Percentiles rank a stretch among this genome's conserved stretches.
Evolutionary conservation across 495 filamentous ascomycete species (phyloP).

Genomic region (Penicillium dipodomyicola): DNA sequence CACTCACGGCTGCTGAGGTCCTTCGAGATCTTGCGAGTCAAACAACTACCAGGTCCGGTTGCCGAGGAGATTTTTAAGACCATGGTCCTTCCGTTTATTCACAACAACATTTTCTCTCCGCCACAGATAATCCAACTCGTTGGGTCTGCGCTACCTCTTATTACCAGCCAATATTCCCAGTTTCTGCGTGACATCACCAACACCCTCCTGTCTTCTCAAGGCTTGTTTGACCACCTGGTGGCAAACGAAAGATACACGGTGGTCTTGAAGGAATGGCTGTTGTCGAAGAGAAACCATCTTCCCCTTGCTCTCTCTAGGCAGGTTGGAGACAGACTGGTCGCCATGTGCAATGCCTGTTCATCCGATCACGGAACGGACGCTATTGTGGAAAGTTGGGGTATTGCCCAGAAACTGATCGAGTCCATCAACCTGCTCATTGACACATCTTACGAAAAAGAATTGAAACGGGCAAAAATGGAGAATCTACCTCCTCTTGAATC

Average conservation of each 20-base stretch:
- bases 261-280: constrained; percentile 11
- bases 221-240: constrained; percentile 9
- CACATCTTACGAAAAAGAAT: not conserved
- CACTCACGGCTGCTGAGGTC: constrained; percentile 9
- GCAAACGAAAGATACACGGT: constrained; percentile 5
- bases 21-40: constrained; percentile 9
- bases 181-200: constrained; percentile 5
- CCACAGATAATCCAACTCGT: constrained; percentile 8
- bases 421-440: constrained; percentile 1
- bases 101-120: not conserved
- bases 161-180: not conserved
- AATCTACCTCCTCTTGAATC: constrained; percentile 8
- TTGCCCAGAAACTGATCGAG: not conserved
- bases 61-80: constrained; percentile 12
- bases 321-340: constrained; percentile 1
- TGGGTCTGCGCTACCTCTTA: constrained; percentile 11
- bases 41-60: constrained; percentile 8
- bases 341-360: constrained; percentile 11
- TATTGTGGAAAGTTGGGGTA: not conserved
- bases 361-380: constrained; percentile 6
- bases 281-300: constrained; percentile 10
- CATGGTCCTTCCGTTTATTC: constrained; percentile 7
- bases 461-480: not conserved
- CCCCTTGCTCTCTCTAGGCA: not conserved
- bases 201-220: not conserved